A percentile compares a stretch with the other conserved stretches of the same genome.
Conservation (phyloP, 352 stramenopile genomes). For the Thraustotheca clavata region DNA sequence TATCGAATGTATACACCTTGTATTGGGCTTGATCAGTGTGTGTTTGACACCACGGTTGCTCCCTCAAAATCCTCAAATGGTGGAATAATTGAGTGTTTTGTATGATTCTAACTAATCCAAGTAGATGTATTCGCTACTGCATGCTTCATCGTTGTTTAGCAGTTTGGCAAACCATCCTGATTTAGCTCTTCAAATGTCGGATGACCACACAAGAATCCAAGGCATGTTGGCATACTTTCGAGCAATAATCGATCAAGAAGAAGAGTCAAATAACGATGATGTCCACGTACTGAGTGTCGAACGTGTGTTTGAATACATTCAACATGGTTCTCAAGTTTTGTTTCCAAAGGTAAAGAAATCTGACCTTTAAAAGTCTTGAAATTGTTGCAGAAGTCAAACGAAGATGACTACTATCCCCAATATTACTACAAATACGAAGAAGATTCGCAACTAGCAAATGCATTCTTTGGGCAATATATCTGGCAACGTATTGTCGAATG, state of each 20-base stretch:
- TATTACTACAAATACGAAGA: constrained; percentile 76
- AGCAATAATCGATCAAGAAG: constrained; percentile 47
- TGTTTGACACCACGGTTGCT: constrained; percentile 56
- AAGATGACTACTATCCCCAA: constrained; percentile 22
- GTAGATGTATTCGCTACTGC: constrained; percentile 77
- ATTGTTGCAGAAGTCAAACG: not conserved
- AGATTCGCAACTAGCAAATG: constrained; percentile 47
- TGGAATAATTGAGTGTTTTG: constrained; percentile 13
- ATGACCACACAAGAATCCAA: constrained; percentile 56
- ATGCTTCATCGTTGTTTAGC: constrained; percentile 51
- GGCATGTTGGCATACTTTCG: constrained; percentile 55
- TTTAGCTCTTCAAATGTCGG: constrained; percentile 34
- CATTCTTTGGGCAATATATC: constrained; percentile 71
- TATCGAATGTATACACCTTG: constrained; percentile 64
- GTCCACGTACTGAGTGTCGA: constrained; percentile 57
- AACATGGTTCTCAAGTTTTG: constrained; percentile 52
- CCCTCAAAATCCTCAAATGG: constrained; percentile 69
- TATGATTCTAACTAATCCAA: not conserved
- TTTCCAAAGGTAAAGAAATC: constrained; percentile 34
- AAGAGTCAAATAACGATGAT: constrained; percentile 15
- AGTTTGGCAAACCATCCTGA: constrained; percentile 47
- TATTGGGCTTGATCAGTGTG: constrained; percentile 55
- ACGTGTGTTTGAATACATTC: constrained; percentile 56
- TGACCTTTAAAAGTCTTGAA: not conserved
- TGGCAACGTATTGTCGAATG: constrained; percentile 67